Percentiles rank a stretch among this genome's conserved stretches.
Conservation (phyloP, 768 basidiomycete species). For the Pleurotus giganteus region DNA sequence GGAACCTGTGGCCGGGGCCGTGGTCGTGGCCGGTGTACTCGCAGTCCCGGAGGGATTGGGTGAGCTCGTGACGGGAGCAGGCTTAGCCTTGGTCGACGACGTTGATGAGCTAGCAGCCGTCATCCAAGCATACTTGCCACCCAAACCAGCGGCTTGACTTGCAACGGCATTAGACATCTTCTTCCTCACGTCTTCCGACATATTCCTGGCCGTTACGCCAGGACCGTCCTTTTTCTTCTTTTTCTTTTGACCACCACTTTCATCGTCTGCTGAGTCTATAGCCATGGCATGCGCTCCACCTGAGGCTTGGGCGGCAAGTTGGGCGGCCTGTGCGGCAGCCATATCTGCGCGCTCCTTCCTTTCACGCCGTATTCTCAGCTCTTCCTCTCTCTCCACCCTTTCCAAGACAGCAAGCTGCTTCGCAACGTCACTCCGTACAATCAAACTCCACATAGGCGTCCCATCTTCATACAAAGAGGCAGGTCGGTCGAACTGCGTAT, state of each 20-base stretch:
- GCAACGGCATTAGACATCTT: slow-evolving; percentile 91
- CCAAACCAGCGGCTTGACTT: slow-evolving; percentile 82
- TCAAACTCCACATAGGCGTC: slow-evolving; percentile 80
- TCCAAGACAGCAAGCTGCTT: slow-evolving; percentile 79
- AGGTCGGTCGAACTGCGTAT: slow-evolving; percentile 65
- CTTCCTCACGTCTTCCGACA: slow-evolving; percentile 90
- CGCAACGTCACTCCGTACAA: slow-evolving; percentile 74
- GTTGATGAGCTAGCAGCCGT: slow-evolving; percentile 48
- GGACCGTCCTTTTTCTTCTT: slow-evolving; percentile 85
- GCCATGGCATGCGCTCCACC: slow-evolving; percentile 27
- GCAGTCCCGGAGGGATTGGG: slow-evolving; percentile 28
- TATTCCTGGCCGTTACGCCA: slow-evolving; percentile 81
- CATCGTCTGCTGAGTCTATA: slow-evolving; percentile 36
- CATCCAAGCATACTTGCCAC: slow-evolving; percentile 89
- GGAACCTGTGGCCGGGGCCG: slow-evolving; percentile 23
- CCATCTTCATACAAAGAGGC: slow-evolving; percentile 65
- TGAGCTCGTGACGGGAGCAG: slow-evolving; percentile 29
- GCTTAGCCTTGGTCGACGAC: slow-evolving; percentile 34
- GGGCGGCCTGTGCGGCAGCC: slow-evolving; percentile 67
- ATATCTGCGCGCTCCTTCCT: slow-evolving; percentile 75
- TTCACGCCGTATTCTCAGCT: slow-evolving; percentile 69
- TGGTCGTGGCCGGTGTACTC: slow-evolving; percentile 28
- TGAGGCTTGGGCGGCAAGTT: slow-evolving; percentile 55
- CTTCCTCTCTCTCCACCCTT: slow-evolving; percentile 80
- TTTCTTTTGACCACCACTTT: slow-evolving; percentile 61